These are phyloP conservation scores for Microdochium paspali DNA, from an alignment of 2,329 filamentous ascomycete genomes.

Conservation along the genomic window DNA sequence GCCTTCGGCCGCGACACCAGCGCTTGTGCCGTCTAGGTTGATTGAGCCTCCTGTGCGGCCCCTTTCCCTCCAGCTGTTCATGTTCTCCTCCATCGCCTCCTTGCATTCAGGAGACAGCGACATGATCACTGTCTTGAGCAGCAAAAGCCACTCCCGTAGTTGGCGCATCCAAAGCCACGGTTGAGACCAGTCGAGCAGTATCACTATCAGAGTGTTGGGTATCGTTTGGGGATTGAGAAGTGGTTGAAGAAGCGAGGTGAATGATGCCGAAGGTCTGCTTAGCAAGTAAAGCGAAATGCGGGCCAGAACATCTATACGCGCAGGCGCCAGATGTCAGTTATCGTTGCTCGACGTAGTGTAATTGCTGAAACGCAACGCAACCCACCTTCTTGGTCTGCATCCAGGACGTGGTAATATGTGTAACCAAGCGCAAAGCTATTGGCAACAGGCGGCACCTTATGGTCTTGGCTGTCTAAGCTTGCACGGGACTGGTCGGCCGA, in stretches of 20 bases:
- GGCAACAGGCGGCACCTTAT: conserved; percentile 66
- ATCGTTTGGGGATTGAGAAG: conserved; percentile 78
- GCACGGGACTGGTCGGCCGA: conserved; percentile 44
- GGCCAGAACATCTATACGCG: conserved; percentile 67
- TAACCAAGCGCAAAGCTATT: conserved; percentile 91
- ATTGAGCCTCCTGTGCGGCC: conserved; percentile 55
- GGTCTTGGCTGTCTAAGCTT: conserved; percentile 43
- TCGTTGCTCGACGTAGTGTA: neutral
- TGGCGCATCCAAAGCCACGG: conserved; percentile 90
- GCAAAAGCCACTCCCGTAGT: conserved; percentile 78
- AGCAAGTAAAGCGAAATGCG: conserved; percentile 84
- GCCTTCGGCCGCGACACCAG: conserved; percentile 47
- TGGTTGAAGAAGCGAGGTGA: conserved; percentile 73
- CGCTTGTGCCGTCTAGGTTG: conserved; percentile 51
- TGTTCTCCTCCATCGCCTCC: conserved; percentile 77
- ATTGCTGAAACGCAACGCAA: conserved; percentile 1
- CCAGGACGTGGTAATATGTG: conserved; percentile 89
- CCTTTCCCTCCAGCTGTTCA: conserved; percentile 69
- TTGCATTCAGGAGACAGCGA: conserved; percentile 69
- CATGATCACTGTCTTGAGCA: conserved; percentile 68
- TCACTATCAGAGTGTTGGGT: conserved; percentile 76
- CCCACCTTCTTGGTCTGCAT: conserved; percentile 84
- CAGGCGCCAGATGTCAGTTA: conserved; percentile 5
- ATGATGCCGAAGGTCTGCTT: conserved; percentile 73
- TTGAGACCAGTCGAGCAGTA: conserved; percentile 92